Conservation (phyloP, 495 filamentous ascomycete species). For the Thermothielavioides terrestris region DNA sequence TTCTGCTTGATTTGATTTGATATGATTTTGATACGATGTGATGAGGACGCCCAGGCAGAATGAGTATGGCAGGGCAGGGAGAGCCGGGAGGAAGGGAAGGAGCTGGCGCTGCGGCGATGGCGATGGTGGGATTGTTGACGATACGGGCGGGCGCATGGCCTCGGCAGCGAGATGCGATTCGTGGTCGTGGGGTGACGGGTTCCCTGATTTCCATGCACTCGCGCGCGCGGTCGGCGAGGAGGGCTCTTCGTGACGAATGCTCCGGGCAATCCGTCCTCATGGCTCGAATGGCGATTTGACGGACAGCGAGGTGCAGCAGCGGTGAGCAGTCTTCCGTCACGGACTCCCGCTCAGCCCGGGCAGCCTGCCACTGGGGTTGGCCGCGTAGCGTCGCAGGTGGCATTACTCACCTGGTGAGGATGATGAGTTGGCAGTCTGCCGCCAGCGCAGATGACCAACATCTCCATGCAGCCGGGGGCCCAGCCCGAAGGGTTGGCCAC, state of each 20-base stretch:
- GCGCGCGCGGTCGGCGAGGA: too few relatives aligned
- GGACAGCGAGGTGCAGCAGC: neutral
- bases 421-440: slow-evolving; percentile 11
- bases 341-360: too few relatives aligned
- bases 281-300: neutral
- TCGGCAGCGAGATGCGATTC: neutral
- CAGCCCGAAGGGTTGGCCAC: neutral
- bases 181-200: neutral
- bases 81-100: neutral
- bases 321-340: too few relatives aligned
- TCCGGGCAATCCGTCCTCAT: neutral
- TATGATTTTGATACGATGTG: too few relatives aligned
- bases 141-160: neutral
- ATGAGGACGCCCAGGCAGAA: too few relatives aligned
- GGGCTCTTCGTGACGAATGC: neutral
- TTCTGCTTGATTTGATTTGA: too few relatives aligned
- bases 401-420: slow-evolving; percentile 6
- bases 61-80: too few relatives aligned
- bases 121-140: neutral
- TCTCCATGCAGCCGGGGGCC: neutral
- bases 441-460: slow-evolving; percentile 7
- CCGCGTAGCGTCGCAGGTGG: neutral
- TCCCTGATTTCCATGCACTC: neutral
- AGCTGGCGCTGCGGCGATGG: neutral
- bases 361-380: neutral